Conservation (phyloP, 768 basidiomycete genomes). For the Kwoniella bestiolae region DNA sequence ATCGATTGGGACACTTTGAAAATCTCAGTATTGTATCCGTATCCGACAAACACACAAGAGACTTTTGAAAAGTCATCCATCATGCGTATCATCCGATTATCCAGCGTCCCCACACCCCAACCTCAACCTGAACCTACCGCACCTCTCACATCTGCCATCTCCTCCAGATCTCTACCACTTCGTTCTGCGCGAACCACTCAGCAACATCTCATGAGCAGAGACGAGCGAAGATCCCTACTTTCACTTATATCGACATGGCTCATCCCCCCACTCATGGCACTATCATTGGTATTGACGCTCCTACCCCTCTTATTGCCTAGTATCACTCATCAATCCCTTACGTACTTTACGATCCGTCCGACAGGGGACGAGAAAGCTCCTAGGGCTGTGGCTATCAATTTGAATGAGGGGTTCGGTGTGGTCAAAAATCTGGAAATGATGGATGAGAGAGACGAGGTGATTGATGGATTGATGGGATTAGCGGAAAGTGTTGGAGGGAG, state of each 20-base stretch:
- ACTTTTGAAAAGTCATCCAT: no score
- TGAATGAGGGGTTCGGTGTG: no score
- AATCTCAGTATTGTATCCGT: no score
- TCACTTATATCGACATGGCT: background rate
- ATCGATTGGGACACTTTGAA: no score
- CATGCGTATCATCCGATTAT: slow-evolving; percentile 3
- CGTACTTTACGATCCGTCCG: background rate
- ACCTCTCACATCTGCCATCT: background rate
- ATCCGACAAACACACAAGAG: no score
- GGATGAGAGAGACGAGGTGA: background rate
- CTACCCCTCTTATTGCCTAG: slow-evolving; percentile 13
- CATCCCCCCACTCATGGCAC: background rate
- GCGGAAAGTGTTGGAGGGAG: background rate
- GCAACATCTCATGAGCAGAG: background rate
- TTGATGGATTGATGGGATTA: background rate
- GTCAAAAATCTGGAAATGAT: no score
- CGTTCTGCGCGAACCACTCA: background rate
- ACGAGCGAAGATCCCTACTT: background rate
- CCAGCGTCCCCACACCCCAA: background rate
- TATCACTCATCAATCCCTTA: background rate
- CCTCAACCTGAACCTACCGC: background rate
- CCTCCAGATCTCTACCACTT: background rate
- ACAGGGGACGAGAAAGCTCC: background rate
- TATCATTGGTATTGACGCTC: background rate
- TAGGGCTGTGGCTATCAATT: background rate